Evolutionary conservation across 2,329 filamentous ascomycete genomes (phyloP).

Genomic region (Hypomyces rosellus): DNA sequence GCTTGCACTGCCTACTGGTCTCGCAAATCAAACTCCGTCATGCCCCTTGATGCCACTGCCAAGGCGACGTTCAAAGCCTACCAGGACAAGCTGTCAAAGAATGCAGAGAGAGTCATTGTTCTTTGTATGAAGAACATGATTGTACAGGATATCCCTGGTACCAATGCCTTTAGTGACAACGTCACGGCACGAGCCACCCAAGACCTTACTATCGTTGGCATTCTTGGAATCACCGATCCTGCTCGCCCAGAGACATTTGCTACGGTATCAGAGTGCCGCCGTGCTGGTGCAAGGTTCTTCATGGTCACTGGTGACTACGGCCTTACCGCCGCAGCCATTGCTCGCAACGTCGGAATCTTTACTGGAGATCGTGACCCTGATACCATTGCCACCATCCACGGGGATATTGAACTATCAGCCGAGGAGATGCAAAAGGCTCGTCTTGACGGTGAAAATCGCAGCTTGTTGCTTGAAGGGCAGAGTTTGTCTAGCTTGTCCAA

Average conservation of each 20-base stretch:
- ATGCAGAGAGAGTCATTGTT: constrained; percentile 38
- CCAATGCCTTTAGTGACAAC: constrained; percentile 47
- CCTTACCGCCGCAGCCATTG: constrained; percentile 59
- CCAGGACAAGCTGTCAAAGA: constrained; percentile 34
- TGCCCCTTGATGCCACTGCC: constrained; percentile 29
- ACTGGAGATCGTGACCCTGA: constrained; percentile 41
- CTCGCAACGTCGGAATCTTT: constrained; percentile 58
- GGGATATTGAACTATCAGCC: constrained; percentile 7
- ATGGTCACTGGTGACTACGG: constrained; percentile 45
- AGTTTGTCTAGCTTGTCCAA: constrained; percentile 48
- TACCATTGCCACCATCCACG: constrained; percentile 22
- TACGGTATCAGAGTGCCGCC: constrained; percentile 36
- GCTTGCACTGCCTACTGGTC: constrained; percentile 32
- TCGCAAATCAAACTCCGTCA: constrained; percentile 21
- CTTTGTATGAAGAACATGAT: constrained; percentile 33
- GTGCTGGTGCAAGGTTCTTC: constrained; percentile 38
- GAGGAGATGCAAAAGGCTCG: constrained; percentile 17
- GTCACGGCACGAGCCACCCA: constrained; percentile 33
- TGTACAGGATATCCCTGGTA: constrained; percentile 33
- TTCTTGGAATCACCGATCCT: constrained; percentile 46
- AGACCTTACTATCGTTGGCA: constrained; percentile 43
- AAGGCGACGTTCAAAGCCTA: constrained; percentile 27
- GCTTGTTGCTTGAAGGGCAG: constrained; percentile 47
- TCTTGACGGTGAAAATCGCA: constrained; percentile 15
- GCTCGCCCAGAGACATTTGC: constrained; percentile 36